A percentile compares a stretch with the other conserved stretches of the same genome.
These are phyloP conservation scores for Termitomyces titanicus DNA, from an alignment of 768 basidiomycete genomes.

Conservation along the genomic window DNA sequence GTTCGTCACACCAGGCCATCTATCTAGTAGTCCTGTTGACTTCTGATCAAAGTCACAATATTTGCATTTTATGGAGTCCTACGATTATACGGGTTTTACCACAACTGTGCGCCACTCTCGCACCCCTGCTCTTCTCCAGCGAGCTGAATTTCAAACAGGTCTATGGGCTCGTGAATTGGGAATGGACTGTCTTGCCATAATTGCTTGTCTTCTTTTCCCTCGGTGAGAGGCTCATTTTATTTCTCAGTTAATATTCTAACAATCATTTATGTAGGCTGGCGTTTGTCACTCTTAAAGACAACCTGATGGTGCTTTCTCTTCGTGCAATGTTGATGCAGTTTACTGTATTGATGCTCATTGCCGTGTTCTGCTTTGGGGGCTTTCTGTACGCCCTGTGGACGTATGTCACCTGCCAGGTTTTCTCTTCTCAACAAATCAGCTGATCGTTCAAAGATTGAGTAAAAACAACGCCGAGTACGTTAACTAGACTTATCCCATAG, in stretches of 20 bases:
- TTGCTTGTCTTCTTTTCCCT: slow-evolving; percentile 89
- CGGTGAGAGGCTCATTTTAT: slow-evolving; percentile 38
- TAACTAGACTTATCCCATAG: neutral
- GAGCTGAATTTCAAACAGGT: slow-evolving; percentile 31
- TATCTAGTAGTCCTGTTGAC: neutral
- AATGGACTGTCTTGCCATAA: slow-evolving; percentile 81
- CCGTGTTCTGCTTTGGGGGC: slow-evolving; percentile 87
- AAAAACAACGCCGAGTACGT: slow-evolving; percentile 56
- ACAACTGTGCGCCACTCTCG: slow-evolving; percentile 44
- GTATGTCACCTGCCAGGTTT: slow-evolving; percentile 46
- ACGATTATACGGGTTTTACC: slow-evolving; percentile 73
- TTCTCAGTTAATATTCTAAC: neutral
- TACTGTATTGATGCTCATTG: slow-evolving; percentile 74
- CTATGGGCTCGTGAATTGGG: slow-evolving; percentile 68
- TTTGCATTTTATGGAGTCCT: slow-evolving; percentile 75
- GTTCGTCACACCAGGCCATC: slow-evolving; percentile 32
- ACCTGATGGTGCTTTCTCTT: slow-evolving; percentile 74
- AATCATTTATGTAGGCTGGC: slow-evolving; percentile 55
- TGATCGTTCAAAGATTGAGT: slow-evolving; percentile 43
- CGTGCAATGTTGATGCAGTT: slow-evolving; percentile 96
- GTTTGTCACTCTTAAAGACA: slow-evolving; percentile 85
- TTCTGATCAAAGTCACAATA: slow-evolving; percentile 54
- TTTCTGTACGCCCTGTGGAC: slow-evolving; percentile 95
- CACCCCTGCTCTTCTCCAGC: neutral
- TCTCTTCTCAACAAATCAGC: neutral